A percentile compares a stretch with the other conserved stretches of the same genome.
Evolutionary conservation across 1,284 basidiomycete genomes (phyloP).

Genomic region (Ganoderma sp.): DNA sequence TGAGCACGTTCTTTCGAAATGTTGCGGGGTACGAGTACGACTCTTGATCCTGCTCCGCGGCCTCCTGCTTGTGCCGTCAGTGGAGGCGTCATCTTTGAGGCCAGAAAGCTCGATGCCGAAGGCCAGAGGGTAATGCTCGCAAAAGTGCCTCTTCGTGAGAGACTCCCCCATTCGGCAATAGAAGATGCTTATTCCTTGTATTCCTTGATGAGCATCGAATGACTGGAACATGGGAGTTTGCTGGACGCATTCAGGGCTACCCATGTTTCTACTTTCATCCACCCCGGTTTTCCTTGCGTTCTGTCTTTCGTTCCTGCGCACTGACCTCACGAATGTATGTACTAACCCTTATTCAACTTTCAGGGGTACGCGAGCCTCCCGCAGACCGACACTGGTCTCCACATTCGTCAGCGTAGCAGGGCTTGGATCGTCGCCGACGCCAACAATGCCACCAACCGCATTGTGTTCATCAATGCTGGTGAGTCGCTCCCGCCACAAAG

Average conservation of each 20-base stretch:
- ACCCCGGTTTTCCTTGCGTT: neutral
- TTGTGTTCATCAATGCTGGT: slow-evolving; percentile 82
- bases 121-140: no score
- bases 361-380: slow-evolving; percentile 75
- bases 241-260: no score
- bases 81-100: no score
- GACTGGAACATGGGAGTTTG: no score
- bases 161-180: neutral
- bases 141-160: neutral
- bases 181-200: neutral
- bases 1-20: slow-evolving; percentile 35
- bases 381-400: slow-evolving; percentile 79
- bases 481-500: slow-evolving; percentile 16
- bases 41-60: no score
- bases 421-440: slow-evolving; percentile 79
- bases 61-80: no score
- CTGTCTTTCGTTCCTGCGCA: neutral
- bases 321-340: neutral
- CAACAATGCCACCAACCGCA: slow-evolving; percentile 56
- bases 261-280: no score
- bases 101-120: no score
- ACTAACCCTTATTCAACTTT: slow-evolving; percentile 11
- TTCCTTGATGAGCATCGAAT: no score
- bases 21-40: neutral
- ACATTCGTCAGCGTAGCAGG: slow-evolving; percentile 80